Percentiles rank a stretch among this genome's conserved stretches.
These are phyloP conservation scores for Sisymbrium irio DNA, from an alignment of 345 rosid genomes.

Conservation along the genomic window DNA sequence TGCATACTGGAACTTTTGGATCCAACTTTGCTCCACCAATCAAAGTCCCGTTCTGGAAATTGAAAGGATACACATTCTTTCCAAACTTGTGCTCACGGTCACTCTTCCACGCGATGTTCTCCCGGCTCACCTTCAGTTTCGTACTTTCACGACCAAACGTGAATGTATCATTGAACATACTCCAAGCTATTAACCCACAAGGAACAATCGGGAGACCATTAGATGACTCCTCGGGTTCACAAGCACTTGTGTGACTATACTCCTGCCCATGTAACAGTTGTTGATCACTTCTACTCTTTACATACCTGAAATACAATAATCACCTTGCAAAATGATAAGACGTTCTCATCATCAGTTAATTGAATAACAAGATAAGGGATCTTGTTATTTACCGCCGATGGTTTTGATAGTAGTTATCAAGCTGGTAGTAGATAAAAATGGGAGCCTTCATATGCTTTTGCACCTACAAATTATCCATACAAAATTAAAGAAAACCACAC, in stretches of 20 bases:
- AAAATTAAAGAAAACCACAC: not conserved
- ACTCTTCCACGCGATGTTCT: slow-evolving; percentile 77
- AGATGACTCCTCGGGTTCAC: slow-evolving; percentile 60
- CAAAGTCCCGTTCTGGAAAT: slow-evolving; percentile 75
- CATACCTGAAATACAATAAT: slow-evolving; percentile 50
- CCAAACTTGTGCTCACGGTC: slow-evolving; percentile 84
- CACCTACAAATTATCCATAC: slow-evolving; percentile 43
- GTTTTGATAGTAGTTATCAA: slow-evolving; percentile 85
- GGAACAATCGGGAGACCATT: slow-evolving; percentile 67
- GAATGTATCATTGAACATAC: slow-evolving; percentile 83
- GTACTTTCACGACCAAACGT: slow-evolving; percentile 44
- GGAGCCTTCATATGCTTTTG: slow-evolving; percentile 84
- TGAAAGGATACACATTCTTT: slow-evolving; percentile 65
- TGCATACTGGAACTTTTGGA: slow-evolving; percentile 60
- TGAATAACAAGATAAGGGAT: not conserved
- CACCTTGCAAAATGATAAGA: not conserved
- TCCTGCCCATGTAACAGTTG: slow-evolving; percentile 61
- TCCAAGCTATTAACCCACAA: slow-evolving; percentile 85
- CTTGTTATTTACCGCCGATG: slow-evolving; percentile 57
- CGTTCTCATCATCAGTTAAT: slow-evolving; percentile 7
- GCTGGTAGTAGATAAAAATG: slow-evolving; percentile 72
- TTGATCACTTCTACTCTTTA: slow-evolving; percentile 78
- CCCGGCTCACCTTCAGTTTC: slow-evolving; percentile 49
- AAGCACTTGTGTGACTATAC: slow-evolving; percentile 51
- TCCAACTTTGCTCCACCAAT: slow-evolving; percentile 73